Base-by-base conservation (phyloP, 2,329 filamentous ascomycete genomes). In the Xylariaceae sp. region DNA sequence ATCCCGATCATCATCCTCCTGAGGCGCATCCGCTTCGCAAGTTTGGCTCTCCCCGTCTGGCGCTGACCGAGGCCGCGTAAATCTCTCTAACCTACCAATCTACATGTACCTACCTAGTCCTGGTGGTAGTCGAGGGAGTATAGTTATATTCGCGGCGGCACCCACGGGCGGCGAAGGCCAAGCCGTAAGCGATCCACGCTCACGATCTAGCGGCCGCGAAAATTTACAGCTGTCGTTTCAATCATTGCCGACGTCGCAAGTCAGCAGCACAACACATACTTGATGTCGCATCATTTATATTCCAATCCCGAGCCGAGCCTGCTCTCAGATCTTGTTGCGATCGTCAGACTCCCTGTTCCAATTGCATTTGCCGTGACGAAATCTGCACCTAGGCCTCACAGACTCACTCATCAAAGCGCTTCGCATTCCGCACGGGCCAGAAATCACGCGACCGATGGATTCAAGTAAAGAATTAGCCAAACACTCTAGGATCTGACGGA, bases 241-340 rank as follows among this genome's bases (percentile, higher is more conserved):
- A 18, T 12, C 19, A 32, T 11, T 46, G 44, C 18, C 44, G 44
- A 46, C 44, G 44, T 12, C 44, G 44, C 44, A 46, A 46, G 44
- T 46, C 15, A 39, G 44, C 12, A n/a, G n/a, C n/a, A 40, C 10
- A 22, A 30, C 42, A 12, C 42, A 22, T 17, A 14, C 27, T 11
- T 43, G 22, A 27, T 27, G 4, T 27, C 22, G 22, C 22, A 27
- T 27, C 22, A 27, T 27, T 7, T 27, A 7, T 5, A 27, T 27
- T 12, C 42, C 15, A 18, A 18, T 32, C 15, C 32, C 27, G 12
- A 44, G 22, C 18, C 15, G 5, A 14, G 33, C 18, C 19, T 45
- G n/a, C 15, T 39, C 32, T 30, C 9, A 46, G 44, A 15, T 39
- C 44, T 46, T 33, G 47, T 27, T 49, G 47, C 7, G 47, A 49